phyloP scores from a whole-genome alignment of 192 early-diverging fungal genomes.

The Neocallimastix lanati region DNA sequence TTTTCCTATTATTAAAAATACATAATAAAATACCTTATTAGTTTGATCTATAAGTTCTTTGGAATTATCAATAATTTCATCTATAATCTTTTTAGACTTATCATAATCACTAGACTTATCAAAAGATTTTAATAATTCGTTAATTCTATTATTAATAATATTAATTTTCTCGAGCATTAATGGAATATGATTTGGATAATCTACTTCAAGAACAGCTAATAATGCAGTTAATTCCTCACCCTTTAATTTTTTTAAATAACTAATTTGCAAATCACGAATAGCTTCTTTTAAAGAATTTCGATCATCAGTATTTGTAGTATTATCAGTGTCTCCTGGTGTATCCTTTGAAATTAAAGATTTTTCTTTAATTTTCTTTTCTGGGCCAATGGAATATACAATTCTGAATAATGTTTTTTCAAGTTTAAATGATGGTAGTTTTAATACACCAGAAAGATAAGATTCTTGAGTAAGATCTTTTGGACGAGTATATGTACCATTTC shows the following conservation, averaged over 20 bases:
- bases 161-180: constrained; percentile 32
- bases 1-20: too few relatives aligned
- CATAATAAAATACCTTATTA: too few relatives aligned
- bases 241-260: constrained; percentile 61
- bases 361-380: neutral
- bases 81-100: neutral
- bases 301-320: constrained; percentile 10
- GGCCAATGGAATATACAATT: neutral
- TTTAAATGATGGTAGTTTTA: neutral
- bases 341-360: neutral
- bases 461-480: neutral
- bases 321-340: neutral
- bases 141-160: constrained; percentile 6
- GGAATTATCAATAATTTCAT: neutral
- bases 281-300: constrained; percentile 44
- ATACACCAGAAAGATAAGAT: neutral
- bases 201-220: constrained; percentile 35
- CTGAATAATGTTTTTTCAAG: neutral
- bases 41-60: neutral
- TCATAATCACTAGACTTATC: neutral
- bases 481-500: neutral
- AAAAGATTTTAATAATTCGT: neutral
- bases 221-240: constrained; percentile 30
- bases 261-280: constrained; percentile 57
- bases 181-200: constrained; percentile 34